Conservation (phyloP, 768 basidiomycete genomes). For the Auricularia sp. region DNA sequence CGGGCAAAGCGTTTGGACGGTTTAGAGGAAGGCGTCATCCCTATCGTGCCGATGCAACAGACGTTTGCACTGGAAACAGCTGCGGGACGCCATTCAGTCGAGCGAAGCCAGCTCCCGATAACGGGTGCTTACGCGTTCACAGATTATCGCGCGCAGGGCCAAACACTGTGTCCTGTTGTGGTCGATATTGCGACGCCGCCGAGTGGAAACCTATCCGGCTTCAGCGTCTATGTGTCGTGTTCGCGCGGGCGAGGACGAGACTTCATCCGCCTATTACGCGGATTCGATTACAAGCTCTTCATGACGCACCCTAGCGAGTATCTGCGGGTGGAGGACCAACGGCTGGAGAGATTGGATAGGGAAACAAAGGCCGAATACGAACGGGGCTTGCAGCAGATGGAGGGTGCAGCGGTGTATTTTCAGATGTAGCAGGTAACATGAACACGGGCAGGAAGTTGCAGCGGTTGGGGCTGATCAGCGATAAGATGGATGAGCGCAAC, state of each 20-base stretch:
- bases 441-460: no score
- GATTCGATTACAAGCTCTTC: no score
- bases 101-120: constrained; percentile 24
- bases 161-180: constrained; percentile 27
- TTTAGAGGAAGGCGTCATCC: constrained; percentile 4
- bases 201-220: constrained; percentile 15
- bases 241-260: constrained; percentile 22
- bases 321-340: no score
- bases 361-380: no score
- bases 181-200: constrained; percentile 27
- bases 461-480: no score
- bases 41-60: neutral
- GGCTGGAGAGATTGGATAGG: no score
- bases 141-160: constrained; percentile 32
- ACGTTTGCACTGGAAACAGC: constrained; percentile 13
- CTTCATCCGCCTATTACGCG: constrained; percentile 20
- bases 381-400: no score
- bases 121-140: constrained; percentile 33
- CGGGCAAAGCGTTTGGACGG: constrained; percentile 1
- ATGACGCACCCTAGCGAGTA: no score
- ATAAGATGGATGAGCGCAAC: no score
- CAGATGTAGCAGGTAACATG: no score
- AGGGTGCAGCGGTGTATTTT: no score
- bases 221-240: constrained; percentile 25
- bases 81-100: neutral